Base-by-base conservation (phyloP, 306 rosid genomes). In the Cucumis melo region DNA sequence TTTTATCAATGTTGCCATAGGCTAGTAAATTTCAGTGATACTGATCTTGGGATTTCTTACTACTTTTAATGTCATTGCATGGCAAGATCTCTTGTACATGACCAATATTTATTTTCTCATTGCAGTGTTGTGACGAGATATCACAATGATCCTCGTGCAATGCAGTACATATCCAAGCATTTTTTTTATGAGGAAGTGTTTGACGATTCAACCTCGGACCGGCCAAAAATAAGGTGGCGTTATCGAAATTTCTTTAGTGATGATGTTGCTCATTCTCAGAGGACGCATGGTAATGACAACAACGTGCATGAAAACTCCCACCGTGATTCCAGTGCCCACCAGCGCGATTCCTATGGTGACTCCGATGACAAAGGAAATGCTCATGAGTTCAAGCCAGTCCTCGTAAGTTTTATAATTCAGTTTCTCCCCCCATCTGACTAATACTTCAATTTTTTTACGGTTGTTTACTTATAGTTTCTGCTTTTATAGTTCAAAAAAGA, bases 201-300 rank as follows among this genome's bases (percentile, higher is more conserved):
- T 81, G 93, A 91, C 72, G 99, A 94, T 84, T 81, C 94, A 17
- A 78, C 84, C 74, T 80, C 87, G 54, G 88, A 85, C 78, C 83
- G 34, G 54, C 87, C 97, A 34, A 90, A 85, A 63, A 27, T 85
- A 78, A 82, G 88, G 81, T 94, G 92, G 97, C 90, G 97, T 51
- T 85, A 86, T 77, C 94, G 97, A 61, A 90, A 87, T 84, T 87
- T 80, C 80, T 94, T 34, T 80, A 81, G 87, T 10, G 96, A 93
- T 64, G 76, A 76, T 77, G 81, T 41, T 79, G 74, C 29, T 71
- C 75, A 59, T 83, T 87, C 75, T 84, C 88, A 82, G 63, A 82
- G 76, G 65, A 62, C 78, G 21, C 73, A 78, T 19, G 84, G 85
- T 46, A 60, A 74, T 53, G 82, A 80, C 77, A 71, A 77, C 60